Conservation (phyloP, 495 filamentous ascomycete genomes). For the Lichina pygmaea region DNA sequence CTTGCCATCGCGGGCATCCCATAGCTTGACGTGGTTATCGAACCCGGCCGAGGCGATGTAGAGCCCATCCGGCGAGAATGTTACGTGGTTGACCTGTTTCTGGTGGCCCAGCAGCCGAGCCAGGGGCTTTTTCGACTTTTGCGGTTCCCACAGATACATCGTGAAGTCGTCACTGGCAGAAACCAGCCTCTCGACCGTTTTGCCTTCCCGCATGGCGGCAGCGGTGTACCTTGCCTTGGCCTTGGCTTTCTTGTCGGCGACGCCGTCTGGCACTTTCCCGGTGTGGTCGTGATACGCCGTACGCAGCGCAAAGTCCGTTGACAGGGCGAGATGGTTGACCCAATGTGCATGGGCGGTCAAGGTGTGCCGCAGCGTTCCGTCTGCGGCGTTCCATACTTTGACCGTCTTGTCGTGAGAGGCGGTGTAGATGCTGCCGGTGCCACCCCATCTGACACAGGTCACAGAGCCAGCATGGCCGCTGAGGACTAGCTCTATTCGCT, state of each 20-base stretch:
- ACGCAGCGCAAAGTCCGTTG: conserved; percentile 73
- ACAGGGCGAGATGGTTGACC: conserved; percentile 88
- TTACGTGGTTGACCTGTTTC: conserved; percentile 87
- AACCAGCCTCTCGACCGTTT: conserved; percentile 62
- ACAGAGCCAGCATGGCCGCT: conserved; percentile 74
- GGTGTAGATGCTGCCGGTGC: conserved; percentile 63
- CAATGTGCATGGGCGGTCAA: conserved; percentile 72
- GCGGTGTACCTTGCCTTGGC: conserved; percentile 70
- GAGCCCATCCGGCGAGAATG: conserved; percentile 69
- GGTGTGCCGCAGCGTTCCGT: conserved; percentile 53
- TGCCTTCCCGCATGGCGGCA: conserved; percentile 53
- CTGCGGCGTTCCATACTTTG: conserved; percentile 65
- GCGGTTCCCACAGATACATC: conserved; percentile 87
- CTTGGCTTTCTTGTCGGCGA: conserved; percentile 43
- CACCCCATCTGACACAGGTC: conserved; percentile 86
- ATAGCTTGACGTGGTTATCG: conserved; percentile 82
- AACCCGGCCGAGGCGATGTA: conserved; percentile 71
- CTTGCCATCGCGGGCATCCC: conserved; percentile 44
- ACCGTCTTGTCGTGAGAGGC: conserved; percentile 82
- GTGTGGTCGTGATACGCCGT: conserved; percentile 76
- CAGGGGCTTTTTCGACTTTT: conserved; percentile 50
- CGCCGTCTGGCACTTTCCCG: conserved; percentile 33
- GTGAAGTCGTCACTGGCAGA: conserved; percentile 90
- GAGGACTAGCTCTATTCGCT: conserved; percentile 52
- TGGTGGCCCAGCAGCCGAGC: conserved; percentile 80